Base-by-base conservation (phyloP, 805 yeast species). In the Yarrowia phangngaensis region DNA sequence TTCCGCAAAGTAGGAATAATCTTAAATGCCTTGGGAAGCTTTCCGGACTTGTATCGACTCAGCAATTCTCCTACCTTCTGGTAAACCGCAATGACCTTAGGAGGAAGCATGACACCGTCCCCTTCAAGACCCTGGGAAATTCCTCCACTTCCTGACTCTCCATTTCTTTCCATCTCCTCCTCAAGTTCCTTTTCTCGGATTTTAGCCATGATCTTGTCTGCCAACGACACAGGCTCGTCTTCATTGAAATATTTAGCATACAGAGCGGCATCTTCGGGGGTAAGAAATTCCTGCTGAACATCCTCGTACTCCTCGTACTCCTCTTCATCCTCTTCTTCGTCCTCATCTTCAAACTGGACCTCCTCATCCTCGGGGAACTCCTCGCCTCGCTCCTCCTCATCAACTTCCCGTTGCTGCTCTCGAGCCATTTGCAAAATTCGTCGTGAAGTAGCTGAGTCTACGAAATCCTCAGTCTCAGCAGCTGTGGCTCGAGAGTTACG, bases 1-100 rank as follows among this genome's bases (percentile, higher is more conserved):
- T 90, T 90, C 58, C 76, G 82, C 56, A 92, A 74, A 3, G 95
- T 76, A 26, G 99, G 99, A 50, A 94, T 76, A 43, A 92, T 95
- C 63, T 92, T 92, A 72, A 92, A 92, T 24, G 94, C 76, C 60
- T 90, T 89, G n/a, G 98, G 98, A 47, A 92, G 73, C 66, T 89
- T 89, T 41, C 98, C 99, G 60, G 92, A 95, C 29, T 89, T 83
- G 78, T 94, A 92, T 4, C 94, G 79, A 15, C 87, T 75, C 52
- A 92, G 71, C 46, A 90, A 80, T 56, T 80, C 80, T 7, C 97
- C 97, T 35, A 92, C 90, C 61, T 86, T 86, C 38, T 86, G 82
- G 64, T 90, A 92, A 1, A 96, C 97, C 55, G 84, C 88, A 59
- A 92, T 88, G 50, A 92, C 97, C 64, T 92, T 89, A 51, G 96